Evolutionary conservation across 2,329 filamentous ascomycete genomes (phyloP), one percentile per base, ranked within the genome.

Genomic region (Colletotrichum eleusines): DNA sequence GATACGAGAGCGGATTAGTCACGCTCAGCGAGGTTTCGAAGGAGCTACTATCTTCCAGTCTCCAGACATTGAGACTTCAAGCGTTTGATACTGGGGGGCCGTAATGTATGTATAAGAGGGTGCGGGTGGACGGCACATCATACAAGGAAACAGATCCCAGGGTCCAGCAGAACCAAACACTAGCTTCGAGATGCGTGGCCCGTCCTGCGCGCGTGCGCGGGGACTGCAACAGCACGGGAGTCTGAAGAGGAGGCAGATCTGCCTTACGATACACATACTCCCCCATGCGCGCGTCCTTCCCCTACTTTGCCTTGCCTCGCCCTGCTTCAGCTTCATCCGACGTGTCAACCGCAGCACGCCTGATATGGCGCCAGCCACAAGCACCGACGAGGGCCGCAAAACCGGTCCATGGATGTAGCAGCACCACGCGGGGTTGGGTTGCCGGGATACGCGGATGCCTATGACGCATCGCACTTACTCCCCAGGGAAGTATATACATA

Each of bases 251-350:
- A 46, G 63, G 26, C 12, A 44, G 50, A 40, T 1, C 28, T 28
- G 40, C 28, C 44, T 35, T 51, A 40, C 69, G 12, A 64, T 53
- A 31, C 51, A 48, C 66, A 57, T 50, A n/a, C 65, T 51, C 63
- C 38, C 28, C 16, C 51, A 31, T 28, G 51, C 53, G 59, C 64
- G 48, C n/a, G 42, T 31, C 18, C 55, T 61, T 42, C 57, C 14
- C 14, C 12, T 50, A 8, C 48, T 16, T 50, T 18, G 48, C 48
- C 48, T 51, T 57, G 60, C 62, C 67, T 44, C 48, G 40, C 51
- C 48, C 18, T 70, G 67, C 48, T 26, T 69, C 66, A 72, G 60
- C 69, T 72, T 72, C 69, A 28, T 72, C 69, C 55, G 66, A 63
- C 46, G 20, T 61, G 16, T 38, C 44, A 42, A 26, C 62, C 38